Base-by-base conservation (phyloP, 352 stramenopile species). In the Phytophthora aleatoria region DNA sequence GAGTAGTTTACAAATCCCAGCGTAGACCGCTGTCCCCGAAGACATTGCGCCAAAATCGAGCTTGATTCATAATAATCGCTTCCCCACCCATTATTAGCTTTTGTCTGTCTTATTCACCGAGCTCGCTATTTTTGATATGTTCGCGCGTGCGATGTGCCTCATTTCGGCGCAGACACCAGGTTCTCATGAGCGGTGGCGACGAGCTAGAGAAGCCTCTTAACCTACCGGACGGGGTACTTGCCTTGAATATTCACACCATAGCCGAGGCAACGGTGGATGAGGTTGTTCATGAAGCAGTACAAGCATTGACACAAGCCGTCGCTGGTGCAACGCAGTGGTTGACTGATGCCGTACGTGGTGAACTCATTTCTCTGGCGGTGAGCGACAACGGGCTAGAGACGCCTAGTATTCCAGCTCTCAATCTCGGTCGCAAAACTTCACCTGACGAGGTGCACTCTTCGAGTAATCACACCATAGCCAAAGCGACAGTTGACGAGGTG, bases 81-180 rank as follows among this genome's bases (percentile, higher is more conserved):
- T 33, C 3, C 28, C 28, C 28, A 36, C 31, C 31, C 31, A 36
- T 36, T 36, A 5, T 12, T 36, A 36, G 31, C 31, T 36, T 43
- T 20, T 20, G 20, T 20, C 20, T 64, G 16, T 60, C 20, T 64
- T 69, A 39, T 35, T 41, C 11, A 51, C 11, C 6, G 3, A 8
- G 20, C 20, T 20, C 16, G 33, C 64, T 73, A 69, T 73, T 74
- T 69, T 71, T 67, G 61, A 66, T 48, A 58, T 43, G 6, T 52
- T 63, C 28, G 15, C 9, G 11, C 50, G 28, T 70, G 63, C 44
- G 57, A 53, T 66, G 48, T 16, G 47, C 47, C 11, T 72, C 58
- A 64, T 68, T 71, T 57, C 12, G 35, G 36, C 11, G 33, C 12
- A 58, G 50, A 55, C 33, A n/a, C 33, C 10, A 36, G 10, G 31